Conservation (phyloP, 2,329 filamentous ascomycete genomes). For the Didymellaceae sp. region DNA sequence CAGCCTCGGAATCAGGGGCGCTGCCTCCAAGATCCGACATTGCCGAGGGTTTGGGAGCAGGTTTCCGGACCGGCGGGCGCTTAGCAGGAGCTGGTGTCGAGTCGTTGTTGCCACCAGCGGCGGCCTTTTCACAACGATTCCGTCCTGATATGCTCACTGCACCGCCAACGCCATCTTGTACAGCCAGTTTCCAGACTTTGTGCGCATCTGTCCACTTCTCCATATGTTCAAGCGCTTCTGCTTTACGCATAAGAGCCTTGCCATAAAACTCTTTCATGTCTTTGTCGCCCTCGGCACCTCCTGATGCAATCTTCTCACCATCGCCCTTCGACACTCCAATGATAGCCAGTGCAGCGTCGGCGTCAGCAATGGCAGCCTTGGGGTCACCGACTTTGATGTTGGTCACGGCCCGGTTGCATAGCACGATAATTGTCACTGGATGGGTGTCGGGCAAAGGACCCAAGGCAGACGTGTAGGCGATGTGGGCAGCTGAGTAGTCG, state of each 20-base stretch:
- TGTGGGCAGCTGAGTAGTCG: conserved; percentile 86
- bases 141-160: conserved; percentile 82
- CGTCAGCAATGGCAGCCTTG: conserved; percentile 83
- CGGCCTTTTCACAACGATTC: conserved; percentile 85
- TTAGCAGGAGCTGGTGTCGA: conserved; percentile 27
- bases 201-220: conserved; percentile 91
- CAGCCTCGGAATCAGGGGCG: conserved; percentile 71
- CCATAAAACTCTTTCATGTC: conserved; percentile 93
- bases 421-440: conserved; percentile 83
- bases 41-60: conserved; percentile 49
- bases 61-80: conserved; percentile 38
- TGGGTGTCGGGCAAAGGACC: conserved; percentile 76
- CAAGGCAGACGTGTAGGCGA: conserved; percentile 80
- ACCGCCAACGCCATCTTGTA: conserved; percentile 86
- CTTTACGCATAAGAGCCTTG: conserved; percentile 92
- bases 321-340: conserved; percentile 83
- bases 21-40: conserved; percentile 51
- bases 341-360: conserved; percentile 77
- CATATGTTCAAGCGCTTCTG: conserved; percentile 93
- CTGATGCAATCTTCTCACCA: conserved; percentile 77
- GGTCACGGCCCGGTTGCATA: conserved; percentile 90
- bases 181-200: conserved; percentile 78
- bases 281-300: conserved; percentile 65
- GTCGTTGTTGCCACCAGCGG: conserved; percentile 50
- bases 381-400: conserved; percentile 90